These are phyloP conservation scores for Tuber microsphaerosporum DNA, from an alignment of 495 filamentous ascomycete genomes.

Conservation along the genomic window DNA sequence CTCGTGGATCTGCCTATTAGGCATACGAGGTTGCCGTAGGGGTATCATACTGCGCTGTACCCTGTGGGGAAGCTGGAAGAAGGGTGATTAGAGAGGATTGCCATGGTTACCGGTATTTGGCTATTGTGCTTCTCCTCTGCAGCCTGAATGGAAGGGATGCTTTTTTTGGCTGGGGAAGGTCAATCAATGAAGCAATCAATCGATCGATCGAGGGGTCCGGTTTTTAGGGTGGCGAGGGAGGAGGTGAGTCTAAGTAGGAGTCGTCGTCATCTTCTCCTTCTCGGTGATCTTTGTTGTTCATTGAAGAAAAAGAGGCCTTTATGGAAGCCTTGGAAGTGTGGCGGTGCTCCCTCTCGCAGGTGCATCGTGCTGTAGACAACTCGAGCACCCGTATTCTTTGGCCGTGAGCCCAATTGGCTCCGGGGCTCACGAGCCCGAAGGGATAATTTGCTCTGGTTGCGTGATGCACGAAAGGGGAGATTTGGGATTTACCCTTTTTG, in stretches of 20 bases:
- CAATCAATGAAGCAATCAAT: background rate
- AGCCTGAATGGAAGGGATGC: too few relatives aligned
- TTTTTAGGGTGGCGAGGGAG: background rate
- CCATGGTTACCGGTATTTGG: too few relatives aligned
- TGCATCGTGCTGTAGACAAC: too few relatives aligned
- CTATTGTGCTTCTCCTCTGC: too few relatives aligned
- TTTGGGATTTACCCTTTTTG: background rate
- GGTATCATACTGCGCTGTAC: too few relatives aligned
- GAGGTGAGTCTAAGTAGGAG: background rate
- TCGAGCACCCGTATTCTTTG: background rate
- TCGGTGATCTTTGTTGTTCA: background rate
- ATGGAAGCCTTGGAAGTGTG: background rate
- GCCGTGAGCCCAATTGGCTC: background rate
- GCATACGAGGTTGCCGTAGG: too few relatives aligned
- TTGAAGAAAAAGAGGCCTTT: background rate
- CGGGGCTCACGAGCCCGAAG: background rate
- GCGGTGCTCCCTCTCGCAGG: background rate
- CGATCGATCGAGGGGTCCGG: background rate
- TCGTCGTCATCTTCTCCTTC: background rate
- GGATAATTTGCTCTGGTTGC: background rate
- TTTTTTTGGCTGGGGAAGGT: too few relatives aligned
- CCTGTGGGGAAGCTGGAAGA: too few relatives aligned
- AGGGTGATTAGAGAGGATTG: too few relatives aligned
- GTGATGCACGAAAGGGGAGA: background rate
- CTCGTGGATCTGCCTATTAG: background rate